Evolutionary conservation across 1,284 basidiomycete genomes (phyloP).

Genomic region (Thecaphora thlaspeos): DNA sequence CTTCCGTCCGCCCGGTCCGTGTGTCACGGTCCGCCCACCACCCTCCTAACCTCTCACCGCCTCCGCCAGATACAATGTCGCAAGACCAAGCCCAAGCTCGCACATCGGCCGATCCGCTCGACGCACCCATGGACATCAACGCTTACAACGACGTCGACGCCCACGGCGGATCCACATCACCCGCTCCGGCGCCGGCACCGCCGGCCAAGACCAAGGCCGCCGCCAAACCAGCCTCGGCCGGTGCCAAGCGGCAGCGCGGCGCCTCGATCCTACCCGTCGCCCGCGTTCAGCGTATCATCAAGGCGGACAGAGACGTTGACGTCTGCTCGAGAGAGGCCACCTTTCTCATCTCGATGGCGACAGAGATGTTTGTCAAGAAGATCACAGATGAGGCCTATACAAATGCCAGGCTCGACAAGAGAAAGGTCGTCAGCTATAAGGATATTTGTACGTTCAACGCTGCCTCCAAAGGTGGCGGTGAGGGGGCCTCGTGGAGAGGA

Average conservation of each 20-base stretch:
- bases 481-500: too few relatives aligned
- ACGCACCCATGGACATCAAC: too few relatives aligned
- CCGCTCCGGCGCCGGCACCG: too few relatives aligned
- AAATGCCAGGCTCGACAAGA: conserved; percentile 45
- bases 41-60: too few relatives aligned
- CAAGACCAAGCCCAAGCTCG: too few relatives aligned
- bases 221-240: not conserved
- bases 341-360: conserved; percentile 45
- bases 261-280: conserved; percentile 39
- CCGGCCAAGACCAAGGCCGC: conserved; percentile 1
- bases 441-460: conserved; percentile 30
- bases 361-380: conserved; percentile 45
- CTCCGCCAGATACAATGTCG: too few relatives aligned
- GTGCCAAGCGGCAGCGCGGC: conserved; percentile 10
- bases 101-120: too few relatives aligned
- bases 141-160: too few relatives aligned
- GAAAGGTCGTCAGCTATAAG: conserved; percentile 44
- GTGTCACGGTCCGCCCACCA: too few relatives aligned
- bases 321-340: conserved; percentile 51
- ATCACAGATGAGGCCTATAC: conserved; percentile 44
- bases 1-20: too few relatives aligned
- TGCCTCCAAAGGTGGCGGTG: too few relatives aligned
- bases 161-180: too few relatives aligned
- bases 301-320: conserved; percentile 48
- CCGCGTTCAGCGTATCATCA: conserved; percentile 46